phyloP scores from a whole-genome alignment of 108 stramenopile species.

The Mayamaea pseudoterrestris region DNA sequence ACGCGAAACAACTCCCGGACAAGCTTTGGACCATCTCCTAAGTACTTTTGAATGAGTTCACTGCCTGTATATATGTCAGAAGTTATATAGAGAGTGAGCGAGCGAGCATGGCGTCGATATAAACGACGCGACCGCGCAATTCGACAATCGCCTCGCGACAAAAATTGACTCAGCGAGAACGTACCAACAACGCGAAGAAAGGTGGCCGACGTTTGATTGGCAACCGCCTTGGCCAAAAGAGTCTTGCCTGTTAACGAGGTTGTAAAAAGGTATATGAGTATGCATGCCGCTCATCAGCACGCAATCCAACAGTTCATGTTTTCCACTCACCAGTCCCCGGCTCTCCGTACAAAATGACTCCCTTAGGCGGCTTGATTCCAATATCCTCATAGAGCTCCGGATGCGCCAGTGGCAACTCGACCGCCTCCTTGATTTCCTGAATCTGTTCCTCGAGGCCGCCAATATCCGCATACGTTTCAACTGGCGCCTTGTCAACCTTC shows the following conservation, averaged over 20 bases:
- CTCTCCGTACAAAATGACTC: slow-evolving; percentile 96
- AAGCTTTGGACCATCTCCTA: slow-evolving; percentile 98
- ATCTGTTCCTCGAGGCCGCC: slow-evolving; percentile 98
- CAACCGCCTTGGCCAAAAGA: slow-evolving; percentile 96
- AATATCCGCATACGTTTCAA: slow-evolving; percentile 98
- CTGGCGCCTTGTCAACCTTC: slow-evolving; percentile 99
- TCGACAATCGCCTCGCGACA: too few relatives aligned
- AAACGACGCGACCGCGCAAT: too few relatives aligned
- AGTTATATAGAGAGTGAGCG: too few relatives aligned
- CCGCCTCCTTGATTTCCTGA: slow-evolving; percentile 99
- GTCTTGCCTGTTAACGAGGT: too few relatives aligned
- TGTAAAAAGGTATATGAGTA: too few relatives aligned
- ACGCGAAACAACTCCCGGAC: slow-evolving; percentile 98
- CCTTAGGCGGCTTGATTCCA: slow-evolving; percentile 95
- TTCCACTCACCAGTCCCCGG: too few relatives aligned
- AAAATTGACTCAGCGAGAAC: too few relatives aligned
- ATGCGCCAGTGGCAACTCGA: slow-evolving; percentile 96
- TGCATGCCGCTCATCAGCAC: too few relatives aligned
- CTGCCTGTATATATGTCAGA: too few relatives aligned
- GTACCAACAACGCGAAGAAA: slow-evolving; percentile 92
- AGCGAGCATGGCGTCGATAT: too few relatives aligned
- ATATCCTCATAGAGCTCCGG: slow-evolving; percentile 99
- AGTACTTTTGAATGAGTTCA: slow-evolving; percentile 98
- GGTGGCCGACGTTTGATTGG: slow-evolving; percentile 97
- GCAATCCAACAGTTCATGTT: too few relatives aligned